These are phyloP conservation scores for Wickerhamomyces xylosicus DNA, from an alignment of 805 yeast genomes.

Conservation along the genomic window DNA sequence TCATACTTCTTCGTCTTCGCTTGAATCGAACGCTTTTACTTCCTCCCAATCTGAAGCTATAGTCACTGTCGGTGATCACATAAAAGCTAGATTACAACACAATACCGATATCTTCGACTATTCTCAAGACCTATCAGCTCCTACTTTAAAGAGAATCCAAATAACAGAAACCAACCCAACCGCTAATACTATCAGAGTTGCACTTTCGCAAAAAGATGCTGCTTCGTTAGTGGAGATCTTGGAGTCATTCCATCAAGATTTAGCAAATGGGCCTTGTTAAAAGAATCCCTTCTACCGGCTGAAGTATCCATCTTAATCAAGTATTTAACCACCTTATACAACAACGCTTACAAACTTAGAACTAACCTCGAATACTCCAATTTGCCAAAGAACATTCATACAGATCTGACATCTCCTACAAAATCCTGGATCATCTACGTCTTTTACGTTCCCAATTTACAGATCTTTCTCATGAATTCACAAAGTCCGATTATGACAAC, in stretches of 20 bases:
- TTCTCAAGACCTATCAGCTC: neutral
- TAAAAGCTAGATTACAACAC: neutral
- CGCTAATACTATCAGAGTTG: neutral
- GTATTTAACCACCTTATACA: conserved; percentile 2
- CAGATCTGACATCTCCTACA: neutral
- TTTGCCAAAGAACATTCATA: neutral
- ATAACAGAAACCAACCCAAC: neutral
- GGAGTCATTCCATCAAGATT: neutral
- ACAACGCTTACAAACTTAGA: neutral
- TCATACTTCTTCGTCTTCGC: too few species aligned
- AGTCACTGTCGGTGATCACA: neutral
- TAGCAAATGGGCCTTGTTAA: conserved; percentile 2
- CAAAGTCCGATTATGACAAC: neutral
- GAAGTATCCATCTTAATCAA: conserved; percentile 8
- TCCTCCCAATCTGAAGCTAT: neutral
- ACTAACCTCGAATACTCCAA: neutral
- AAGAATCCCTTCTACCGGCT: conserved; percentile 3
- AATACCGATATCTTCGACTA: too few species aligned
- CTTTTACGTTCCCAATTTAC: neutral
- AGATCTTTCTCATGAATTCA: neutral
- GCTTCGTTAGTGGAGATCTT: neutral
- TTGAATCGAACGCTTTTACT: neutral
- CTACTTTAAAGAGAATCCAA: neutral
- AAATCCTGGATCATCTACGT: neutral
- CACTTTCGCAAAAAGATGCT: neutral